phyloP scores from a whole-genome alignment of 192 early-diverging fungal genomes.

The Coemansia sp. region DNA sequence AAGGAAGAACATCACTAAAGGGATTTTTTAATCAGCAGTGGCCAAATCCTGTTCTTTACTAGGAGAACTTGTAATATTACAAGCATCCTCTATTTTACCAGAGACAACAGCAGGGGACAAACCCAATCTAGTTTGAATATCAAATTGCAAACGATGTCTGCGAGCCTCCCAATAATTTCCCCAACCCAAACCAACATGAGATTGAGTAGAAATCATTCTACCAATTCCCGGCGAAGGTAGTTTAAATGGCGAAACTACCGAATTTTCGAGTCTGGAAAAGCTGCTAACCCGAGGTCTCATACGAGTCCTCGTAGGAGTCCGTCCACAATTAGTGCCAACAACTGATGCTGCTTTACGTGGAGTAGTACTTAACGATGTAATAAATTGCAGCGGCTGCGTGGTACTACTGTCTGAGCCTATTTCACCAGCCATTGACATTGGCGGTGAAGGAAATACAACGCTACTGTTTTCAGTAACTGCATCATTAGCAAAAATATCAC shows the following conservation, averaged over 20 bases:
- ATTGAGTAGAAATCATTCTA: slow-evolving; percentile 29
- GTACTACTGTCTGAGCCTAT: neutral
- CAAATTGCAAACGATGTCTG: slow-evolving; percentile 30
- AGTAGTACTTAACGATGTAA: neutral
- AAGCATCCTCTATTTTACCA: neutral
- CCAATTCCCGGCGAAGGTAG: slow-evolving; percentile 10
- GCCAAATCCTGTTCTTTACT: neutral
- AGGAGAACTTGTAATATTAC: neutral
- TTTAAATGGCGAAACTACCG: slow-evolving; percentile 13
- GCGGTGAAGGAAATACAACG: slow-evolving; percentile 20
- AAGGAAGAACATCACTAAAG: neutral
- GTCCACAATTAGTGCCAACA: slow-evolving; percentile 18
- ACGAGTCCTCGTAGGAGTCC: slow-evolving; percentile 5
- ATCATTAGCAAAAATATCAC: slow-evolving; percentile 41
- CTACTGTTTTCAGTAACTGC: neutral
- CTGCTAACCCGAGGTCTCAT: slow-evolving; percentile 30
- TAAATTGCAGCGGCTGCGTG: neutral
- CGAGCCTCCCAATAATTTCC: slow-evolving; percentile 52
- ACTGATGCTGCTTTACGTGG: slow-evolving; percentile 42
- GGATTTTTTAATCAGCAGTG: neutral
- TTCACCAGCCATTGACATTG: slow-evolving; percentile 10
- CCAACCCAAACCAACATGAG: slow-evolving; percentile 50
- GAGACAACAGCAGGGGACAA: slow-evolving; percentile 8
- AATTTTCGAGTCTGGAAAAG: slow-evolving; percentile 21
- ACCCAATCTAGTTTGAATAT: slow-evolving; percentile 31